Percentiles rank a stretch among this genome's conserved stretches.
phyloP scores from a whole-genome alignment of 1,284 basidiomycete species.

The Rhodotorula sp. region DNA sequence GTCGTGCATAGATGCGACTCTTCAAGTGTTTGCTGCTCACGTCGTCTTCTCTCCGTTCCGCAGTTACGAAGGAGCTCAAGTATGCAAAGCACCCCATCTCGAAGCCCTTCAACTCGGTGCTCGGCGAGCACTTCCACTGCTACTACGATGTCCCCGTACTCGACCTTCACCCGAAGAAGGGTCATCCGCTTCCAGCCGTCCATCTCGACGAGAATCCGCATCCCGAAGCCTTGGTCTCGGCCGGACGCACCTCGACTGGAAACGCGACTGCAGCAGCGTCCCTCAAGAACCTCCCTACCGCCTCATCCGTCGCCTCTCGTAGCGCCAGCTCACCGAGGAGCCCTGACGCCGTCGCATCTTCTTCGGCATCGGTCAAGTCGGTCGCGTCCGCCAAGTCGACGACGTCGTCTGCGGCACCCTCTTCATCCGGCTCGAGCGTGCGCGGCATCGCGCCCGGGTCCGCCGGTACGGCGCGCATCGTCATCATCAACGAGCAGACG shows the following conservation, averaged over 20 bases:
- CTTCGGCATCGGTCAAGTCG: not conserved
- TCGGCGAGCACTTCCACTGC: slow-evolving; percentile 81
- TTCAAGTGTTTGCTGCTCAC: not conserved
- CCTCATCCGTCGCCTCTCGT: not conserved
- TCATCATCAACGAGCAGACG: slow-evolving; percentile 47
- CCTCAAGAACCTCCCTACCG: not conserved
- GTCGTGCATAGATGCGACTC: not conserved
- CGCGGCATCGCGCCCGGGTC: not conserved
- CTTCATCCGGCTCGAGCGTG: slow-evolving; percentile 12
- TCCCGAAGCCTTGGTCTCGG: slow-evolving; percentile 34
- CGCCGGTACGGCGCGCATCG: slow-evolving; percentile 38
- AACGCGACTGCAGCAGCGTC: slow-evolving; percentile 20
- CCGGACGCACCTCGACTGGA: slow-evolving; percentile 18
- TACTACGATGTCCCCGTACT: slow-evolving; percentile 61
- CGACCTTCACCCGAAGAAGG: slow-evolving; percentile 49
- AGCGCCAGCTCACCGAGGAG: not conserved
- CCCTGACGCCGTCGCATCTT: not conserved
- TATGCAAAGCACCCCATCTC: slow-evolving; percentile 65
- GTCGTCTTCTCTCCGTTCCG: not conserved
- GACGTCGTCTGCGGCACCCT: slow-evolving; percentile 8
- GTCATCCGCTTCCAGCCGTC: slow-evolving; percentile 18
- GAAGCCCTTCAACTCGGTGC: slow-evolving; percentile 67
- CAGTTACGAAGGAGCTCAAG: slow-evolving; percentile 72
- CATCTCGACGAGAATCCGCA: slow-evolving; percentile 32
- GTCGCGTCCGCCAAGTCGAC: slow-evolving; percentile 21